Percentiles rank a stretch among this genome's conserved stretches.
These are phyloP conservation scores for Umbilicaria muhlenbergii DNA, from an alignment of 495 filamentous ascomycete genomes.

Conservation along the genomic window DNA sequence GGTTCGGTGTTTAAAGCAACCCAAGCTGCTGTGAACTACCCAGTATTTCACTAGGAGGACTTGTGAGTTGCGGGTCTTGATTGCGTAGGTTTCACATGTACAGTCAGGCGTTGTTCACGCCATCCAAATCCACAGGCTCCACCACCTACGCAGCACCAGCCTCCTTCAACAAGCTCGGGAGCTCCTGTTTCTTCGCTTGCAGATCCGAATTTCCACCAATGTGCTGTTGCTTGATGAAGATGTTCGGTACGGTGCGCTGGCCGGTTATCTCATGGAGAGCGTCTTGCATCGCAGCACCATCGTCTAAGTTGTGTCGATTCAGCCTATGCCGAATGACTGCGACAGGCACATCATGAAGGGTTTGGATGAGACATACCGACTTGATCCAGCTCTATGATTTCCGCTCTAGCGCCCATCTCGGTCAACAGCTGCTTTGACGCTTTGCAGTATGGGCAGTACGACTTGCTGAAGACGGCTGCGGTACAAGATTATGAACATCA, in stretches of 20 bases:
- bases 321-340: neutral
- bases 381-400: conserved; percentile 69
- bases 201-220: conserved; percentile 96
- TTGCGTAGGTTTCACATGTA: no score
- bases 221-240: conserved; percentile 80
- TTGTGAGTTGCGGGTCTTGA: no score
- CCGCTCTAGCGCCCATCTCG: conserved; percentile 55
- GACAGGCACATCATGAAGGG: neutral
- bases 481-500: neutral
- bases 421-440: conserved; percentile 61
- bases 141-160: conserved; percentile 44
- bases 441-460: conserved; percentile 89
- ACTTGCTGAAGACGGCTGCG: conserved; percentile 86
- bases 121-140: neutral
- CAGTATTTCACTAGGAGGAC: no score
- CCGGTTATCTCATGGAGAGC: conserved; percentile 65
- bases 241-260: conserved; percentile 86
- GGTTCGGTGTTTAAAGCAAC: no score
- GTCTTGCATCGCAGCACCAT: conserved; percentile 68
- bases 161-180: conserved; percentile 43
- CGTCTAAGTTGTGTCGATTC: conserved; percentile 28
- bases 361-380: conserved; percentile 37
- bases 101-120: neutral
- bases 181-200: conserved; percentile 44
- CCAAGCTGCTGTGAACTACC: no score